These are phyloP conservation scores for Hydnomerulius pinastri DNA, from an alignment of 768 basidiomycete genomes.

Conservation along the genomic window DNA sequence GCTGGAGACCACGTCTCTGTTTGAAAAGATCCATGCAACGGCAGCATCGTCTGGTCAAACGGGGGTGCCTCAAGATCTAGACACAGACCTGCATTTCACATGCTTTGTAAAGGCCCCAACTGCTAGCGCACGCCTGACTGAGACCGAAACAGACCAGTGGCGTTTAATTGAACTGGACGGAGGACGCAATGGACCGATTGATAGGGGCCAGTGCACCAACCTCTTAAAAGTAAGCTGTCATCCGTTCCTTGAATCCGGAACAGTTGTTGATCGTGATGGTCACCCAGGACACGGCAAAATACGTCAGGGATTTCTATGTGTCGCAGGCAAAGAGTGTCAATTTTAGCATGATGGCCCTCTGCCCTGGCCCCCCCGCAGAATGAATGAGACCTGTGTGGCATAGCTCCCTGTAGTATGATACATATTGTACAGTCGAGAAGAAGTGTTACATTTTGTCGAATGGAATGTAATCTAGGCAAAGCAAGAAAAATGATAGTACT, in stretches of 20 bases:
- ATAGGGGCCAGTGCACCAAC: conserved; percentile 65
- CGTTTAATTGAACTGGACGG: conserved; percentile 88
- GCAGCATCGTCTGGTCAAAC: conserved; percentile 73
- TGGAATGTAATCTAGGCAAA: neutral
- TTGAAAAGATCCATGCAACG: conserved; percentile 74
- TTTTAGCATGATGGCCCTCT: conserved; percentile 53
- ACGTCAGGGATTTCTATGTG: conserved; percentile 47
- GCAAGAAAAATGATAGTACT: neutral
- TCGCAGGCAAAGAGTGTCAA: conserved; percentile 37
- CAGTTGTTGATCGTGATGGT: neutral
- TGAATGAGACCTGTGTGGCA: no score
- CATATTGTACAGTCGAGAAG: neutral
- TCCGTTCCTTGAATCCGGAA: neutral
- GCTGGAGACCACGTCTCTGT: conserved; percentile 75
- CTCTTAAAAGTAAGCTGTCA: conserved; percentile 51
- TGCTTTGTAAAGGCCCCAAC: conserved; percentile 77
- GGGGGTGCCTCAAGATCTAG: conserved; percentile 57
- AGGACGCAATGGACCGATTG: conserved; percentile 72
- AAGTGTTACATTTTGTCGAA: neutral
- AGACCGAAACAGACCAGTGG: conserved; percentile 26
- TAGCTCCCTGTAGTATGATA: no score
- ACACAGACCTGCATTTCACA: conserved; percentile 85
- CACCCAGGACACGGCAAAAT: conserved; percentile 45
- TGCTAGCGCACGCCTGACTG: conserved; percentile 21
- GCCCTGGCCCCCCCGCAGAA: conserved; percentile 24